Conservation (phyloP, 1,139 yeast genomes). For the Candida sp. region DNA sequence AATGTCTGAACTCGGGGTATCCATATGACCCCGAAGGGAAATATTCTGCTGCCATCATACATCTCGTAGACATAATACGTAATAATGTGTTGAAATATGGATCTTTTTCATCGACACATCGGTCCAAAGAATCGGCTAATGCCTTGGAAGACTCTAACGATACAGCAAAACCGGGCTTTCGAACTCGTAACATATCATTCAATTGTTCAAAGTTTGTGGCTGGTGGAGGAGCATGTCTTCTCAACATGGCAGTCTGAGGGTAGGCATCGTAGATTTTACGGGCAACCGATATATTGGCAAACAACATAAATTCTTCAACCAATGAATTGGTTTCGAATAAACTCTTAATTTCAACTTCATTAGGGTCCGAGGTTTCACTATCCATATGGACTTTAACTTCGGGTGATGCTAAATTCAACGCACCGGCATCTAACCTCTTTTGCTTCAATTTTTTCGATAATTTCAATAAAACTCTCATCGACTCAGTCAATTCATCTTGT, state of each 20-base stretch:
- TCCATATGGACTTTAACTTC: conserved; percentile 98
- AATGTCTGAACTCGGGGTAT: conserved; percentile 93
- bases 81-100: conserved; percentile 91
- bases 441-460: conserved; percentile 84
- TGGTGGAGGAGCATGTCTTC: conserved; percentile 97
- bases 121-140: conserved; percentile 89
- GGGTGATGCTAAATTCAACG: conserved; percentile 94
- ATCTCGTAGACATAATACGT: conserved; percentile 96
- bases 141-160: conserved; percentile 87
- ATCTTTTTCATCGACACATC: conserved; percentile 78
- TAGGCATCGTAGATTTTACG: conserved; percentile 86
- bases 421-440: conserved; percentile 90
- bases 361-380: conserved; percentile 95
- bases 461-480: conserved; percentile 78
- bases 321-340: conserved; percentile 88
- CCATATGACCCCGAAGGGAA: conserved; percentile 93
- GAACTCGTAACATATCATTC: conserved; percentile 84
- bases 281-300: conserved; percentile 96
- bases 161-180: conserved; percentile 70
- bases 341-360: conserved; percentile 90
- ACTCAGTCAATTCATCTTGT: conserved; percentile 80
- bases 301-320: conserved; percentile 97
- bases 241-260: conserved; percentile 97
- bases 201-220: conserved; percentile 85
- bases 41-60: conserved; percentile 99